Evolutionary conservation across 75 land plant species (phyloP).

Genomic region (Cupressus sempervirens): DNA sequence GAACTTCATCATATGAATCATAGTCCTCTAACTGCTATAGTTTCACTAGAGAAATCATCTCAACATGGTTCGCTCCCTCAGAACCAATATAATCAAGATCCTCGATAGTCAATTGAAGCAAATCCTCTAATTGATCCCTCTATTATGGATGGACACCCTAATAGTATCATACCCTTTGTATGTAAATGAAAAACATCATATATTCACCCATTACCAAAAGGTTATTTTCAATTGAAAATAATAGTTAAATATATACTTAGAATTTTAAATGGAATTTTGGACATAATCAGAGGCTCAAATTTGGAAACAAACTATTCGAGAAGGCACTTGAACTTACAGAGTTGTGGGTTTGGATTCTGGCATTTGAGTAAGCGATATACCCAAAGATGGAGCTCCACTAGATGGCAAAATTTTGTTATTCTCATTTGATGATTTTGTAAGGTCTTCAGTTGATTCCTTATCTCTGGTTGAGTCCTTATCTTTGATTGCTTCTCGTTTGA

Average conservation of each 20-base stretch:
- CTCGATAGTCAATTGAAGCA: too few species aligned
- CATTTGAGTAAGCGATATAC: neutral
- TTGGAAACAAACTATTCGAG: neutral
- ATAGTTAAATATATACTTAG: neutral
- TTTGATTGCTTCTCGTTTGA: slow-evolving; percentile 30
- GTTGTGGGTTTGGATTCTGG: neutral
- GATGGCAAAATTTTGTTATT: slow-evolving; percentile 3
- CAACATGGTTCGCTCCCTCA: too few species aligned
- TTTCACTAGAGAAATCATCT: too few species aligned
- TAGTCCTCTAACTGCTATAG: too few species aligned
- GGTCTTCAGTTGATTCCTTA: slow-evolving; percentile 15
- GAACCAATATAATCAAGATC: too few species aligned
- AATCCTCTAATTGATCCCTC: too few species aligned
- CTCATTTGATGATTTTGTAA: slow-evolving; percentile 1
- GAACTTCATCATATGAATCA: too few species aligned
- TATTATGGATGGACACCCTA: too few species aligned
- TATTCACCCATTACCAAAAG: neutral
- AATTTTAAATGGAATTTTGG: neutral
- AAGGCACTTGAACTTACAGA: neutral
- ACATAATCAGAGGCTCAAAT: neutral
- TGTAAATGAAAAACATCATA: neutral
- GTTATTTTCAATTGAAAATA: neutral
- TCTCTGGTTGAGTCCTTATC: slow-evolving; percentile 20
- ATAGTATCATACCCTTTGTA: neutral
- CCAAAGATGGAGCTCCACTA: neutral